phyloP scores from a whole-genome alignment of 140 eudicot genomes.

The Anethum foeniculum region DNA sequence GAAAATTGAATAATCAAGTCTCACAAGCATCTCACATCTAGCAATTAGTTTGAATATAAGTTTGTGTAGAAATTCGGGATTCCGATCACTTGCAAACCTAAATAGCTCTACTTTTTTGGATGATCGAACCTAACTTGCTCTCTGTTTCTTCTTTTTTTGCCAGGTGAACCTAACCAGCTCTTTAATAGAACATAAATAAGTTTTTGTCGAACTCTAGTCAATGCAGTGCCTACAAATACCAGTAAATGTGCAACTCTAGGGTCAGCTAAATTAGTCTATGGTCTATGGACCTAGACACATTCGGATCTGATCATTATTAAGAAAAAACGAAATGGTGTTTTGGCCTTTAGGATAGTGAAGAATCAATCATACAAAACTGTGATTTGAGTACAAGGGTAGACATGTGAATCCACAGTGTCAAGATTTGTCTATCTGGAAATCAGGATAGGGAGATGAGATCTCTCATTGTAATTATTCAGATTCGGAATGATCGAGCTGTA shows the following conservation, averaged over 20 bases:
- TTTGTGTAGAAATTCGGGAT: background rate
- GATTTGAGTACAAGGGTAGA: background rate
- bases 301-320: no score
- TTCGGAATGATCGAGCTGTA: background rate
- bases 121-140: no score
- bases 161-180: no score
- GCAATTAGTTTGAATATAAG: background rate
- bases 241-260: background rate
- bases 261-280: background rate
- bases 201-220: background rate
- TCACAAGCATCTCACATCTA: background rate
- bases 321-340: background rate
- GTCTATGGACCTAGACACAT: background rate
- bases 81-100: background rate
- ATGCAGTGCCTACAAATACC: background rate
- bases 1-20: background rate
- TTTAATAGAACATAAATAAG: no score
- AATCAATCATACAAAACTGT: background rate
- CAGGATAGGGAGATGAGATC: background rate
- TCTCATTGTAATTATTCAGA: background rate
- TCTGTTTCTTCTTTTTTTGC: no score
- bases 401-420: constrained; percentile 7
- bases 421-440: background rate
- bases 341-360: constrained; percentile 11
- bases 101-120: background rate